Conservation (phyloP, 352 stramenopile genomes). For the Phytophthora hybrid region DNA sequence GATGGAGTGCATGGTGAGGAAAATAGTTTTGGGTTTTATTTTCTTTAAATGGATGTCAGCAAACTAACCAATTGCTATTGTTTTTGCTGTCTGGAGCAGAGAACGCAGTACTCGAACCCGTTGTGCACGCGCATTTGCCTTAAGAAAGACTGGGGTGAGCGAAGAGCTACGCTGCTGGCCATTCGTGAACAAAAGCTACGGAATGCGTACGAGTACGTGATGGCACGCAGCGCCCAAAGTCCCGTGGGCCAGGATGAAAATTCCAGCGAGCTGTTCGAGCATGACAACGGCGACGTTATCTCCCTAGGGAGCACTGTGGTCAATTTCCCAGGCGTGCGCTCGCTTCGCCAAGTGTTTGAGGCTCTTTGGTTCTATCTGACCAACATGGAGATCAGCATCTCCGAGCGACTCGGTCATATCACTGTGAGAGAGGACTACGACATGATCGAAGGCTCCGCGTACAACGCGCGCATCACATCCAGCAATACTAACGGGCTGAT, state of each 20-base stretch:
- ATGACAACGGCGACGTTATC: slow-evolving; percentile 37
- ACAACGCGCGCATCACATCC: slow-evolving; percentile 39
- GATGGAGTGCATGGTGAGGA: slow-evolving; percentile 24
- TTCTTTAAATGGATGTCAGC: neutral
- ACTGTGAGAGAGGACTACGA: slow-evolving; percentile 44
- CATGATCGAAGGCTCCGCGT: slow-evolving; percentile 27
- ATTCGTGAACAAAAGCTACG: slow-evolving; percentile 31
- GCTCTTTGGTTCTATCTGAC: slow-evolving; percentile 45
- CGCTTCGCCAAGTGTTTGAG: slow-evolving; percentile 46
- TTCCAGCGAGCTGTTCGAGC: slow-evolving; percentile 34
- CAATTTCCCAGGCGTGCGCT: slow-evolving; percentile 39
- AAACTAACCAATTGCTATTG: neutral
- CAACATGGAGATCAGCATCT: slow-evolving; percentile 60
- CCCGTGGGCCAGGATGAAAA: slow-evolving; percentile 15
- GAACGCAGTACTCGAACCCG: slow-evolving; percentile 27
- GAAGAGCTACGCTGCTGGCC: slow-evolving; percentile 19
- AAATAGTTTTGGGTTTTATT: neutral
- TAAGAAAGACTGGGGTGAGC: slow-evolving; percentile 20
- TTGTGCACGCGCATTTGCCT: slow-evolving; percentile 35
- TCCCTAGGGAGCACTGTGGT: slow-evolving; percentile 29
- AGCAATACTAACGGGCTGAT: slow-evolving; percentile 22
- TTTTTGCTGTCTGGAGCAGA: neutral
- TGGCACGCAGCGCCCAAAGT: slow-evolving; percentile 19
- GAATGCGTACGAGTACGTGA: slow-evolving; percentile 38
- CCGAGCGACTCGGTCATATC: slow-evolving; percentile 44